These are phyloP conservation scores for Neurospora africana DNA, from an alignment of 495 filamentous ascomycete genomes.

Conservation along the genomic window DNA sequence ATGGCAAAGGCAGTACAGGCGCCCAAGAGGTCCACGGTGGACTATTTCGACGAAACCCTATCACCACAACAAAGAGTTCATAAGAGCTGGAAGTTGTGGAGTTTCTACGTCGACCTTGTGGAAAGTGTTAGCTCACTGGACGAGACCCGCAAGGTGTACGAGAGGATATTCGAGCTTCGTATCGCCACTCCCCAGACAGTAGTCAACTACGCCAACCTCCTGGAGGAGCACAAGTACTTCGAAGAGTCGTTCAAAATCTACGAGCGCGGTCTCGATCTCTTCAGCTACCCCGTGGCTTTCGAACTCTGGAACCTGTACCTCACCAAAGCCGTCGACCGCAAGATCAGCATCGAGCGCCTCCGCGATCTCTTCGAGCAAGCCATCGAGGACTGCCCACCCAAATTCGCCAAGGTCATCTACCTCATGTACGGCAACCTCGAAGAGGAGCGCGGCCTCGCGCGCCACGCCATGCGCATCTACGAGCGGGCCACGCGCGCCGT, in stretches of 20 bases:
- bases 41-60: conserved; percentile 94
- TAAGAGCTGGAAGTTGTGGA: conserved; percentile 99
- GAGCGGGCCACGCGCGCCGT: conserved; percentile 94
- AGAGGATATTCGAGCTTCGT: conserved; percentile 93
- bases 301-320: conserved; percentile 98
- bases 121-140: conserved; percentile 87
- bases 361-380: conserved; percentile 97
- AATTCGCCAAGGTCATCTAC: conserved; percentile 92
- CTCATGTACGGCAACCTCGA: conserved; percentile 98
- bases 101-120: conserved; percentile 97
- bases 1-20: conserved; percentile 97
- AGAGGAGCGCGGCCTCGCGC: conserved; percentile 90
- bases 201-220: conserved; percentile 93
- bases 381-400: conserved; percentile 85
- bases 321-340: conserved; percentile 91
- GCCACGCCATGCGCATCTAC: conserved; percentile 98
- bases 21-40: conserved; percentile 86
- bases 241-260: conserved; percentile 98
- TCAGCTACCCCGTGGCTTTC: conserved; percentile 95
- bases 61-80: conserved; percentile 94
- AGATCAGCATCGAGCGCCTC: conserved; percentile 87
- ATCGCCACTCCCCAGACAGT: conserved; percentile 98
- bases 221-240: conserved; percentile 92
- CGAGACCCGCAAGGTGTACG: conserved; percentile 89
- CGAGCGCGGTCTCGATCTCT: conserved; percentile 91